Conservation (phyloP, 2,329 filamentous ascomycete species). For the Aureobasidium uvarum region DNA sequence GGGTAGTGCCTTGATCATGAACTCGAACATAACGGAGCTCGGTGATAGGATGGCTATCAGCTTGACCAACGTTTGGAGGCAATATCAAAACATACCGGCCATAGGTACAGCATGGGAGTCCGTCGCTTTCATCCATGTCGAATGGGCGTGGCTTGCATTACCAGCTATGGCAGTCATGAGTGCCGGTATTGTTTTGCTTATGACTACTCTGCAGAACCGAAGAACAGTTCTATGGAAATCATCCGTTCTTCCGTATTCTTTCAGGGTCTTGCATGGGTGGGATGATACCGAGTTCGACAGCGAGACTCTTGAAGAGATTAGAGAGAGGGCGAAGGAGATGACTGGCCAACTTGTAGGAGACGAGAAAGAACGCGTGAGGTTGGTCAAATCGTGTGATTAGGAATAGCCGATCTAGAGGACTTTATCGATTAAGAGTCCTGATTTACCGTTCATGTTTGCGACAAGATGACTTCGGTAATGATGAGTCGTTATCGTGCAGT, state of each 20-base stretch:
- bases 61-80: slow-evolving; percentile 13
- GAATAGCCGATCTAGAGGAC: too few relatives aligned
- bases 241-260: neutral
- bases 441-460: too few relatives aligned
- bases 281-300: slow-evolving; percentile 8
- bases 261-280: neutral
- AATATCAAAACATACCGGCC: neutral
- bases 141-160: slow-evolving; percentile 2
- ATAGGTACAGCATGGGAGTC: slow-evolving; percentile 7
- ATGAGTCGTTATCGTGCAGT: neutral
- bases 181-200: neutral
- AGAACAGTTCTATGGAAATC: slow-evolving; percentile 3
- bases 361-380: neutral
- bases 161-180: neutral
- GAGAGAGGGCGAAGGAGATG: neutral
- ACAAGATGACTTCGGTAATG: neutral
- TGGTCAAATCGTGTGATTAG: neutral
- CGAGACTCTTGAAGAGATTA: slow-evolving; percentile 1
- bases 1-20: neutral
- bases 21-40: slow-evolving; percentile 4
- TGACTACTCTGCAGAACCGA: neutral
- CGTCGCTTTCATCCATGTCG: slow-evolving; percentile 11
- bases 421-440: too few relatives aligned
- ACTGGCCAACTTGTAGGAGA: neutral
- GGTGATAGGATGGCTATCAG: slow-evolving; percentile 1